Evolutionary conservation across 345 rosid genomes (phyloP), one percentile per base, ranked within the genome.

Genomic region (Firmiana major): DNA sequence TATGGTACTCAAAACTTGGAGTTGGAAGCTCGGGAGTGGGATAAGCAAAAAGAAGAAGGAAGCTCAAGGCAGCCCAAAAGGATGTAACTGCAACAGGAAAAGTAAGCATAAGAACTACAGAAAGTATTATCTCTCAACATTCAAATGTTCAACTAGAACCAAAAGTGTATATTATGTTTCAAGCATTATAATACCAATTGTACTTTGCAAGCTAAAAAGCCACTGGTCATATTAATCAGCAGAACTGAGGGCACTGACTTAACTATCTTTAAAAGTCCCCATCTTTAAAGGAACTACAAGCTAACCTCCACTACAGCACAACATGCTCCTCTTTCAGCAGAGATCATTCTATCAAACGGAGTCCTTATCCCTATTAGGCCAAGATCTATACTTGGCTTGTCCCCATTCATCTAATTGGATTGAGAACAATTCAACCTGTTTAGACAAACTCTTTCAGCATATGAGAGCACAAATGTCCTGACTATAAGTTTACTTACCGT

Each of bases 1-100:
- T 83, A 83, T 96, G 99, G 76, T 54, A 96, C 87, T 96, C 98
- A 74, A 87, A 96, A 83, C 99, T 96, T 78, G 99, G 99, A 71
- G 98, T 93, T 71, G 98, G 94, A 69, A 85, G 31, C 86, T 93
- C 97, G 0, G 99, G 99, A 43, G 91, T 93, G 9, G 99, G 99
- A 83, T 96, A 96, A 74, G 99, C 99, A 85, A 96, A 96, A 71
- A 93, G 95, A 80, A 96, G 82, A 77, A 96, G 77, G 83, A 96
- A 88, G 87, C 99, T 92, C 46, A 96, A 81, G 71, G 87, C 88
- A 0, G 90, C 89, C 98, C 99, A 96, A 82, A 96, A 96, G 69
- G 90, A 84, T 58, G 86, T 90, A 79, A 94, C 99, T 96, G 91
- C 88, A 89, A 74, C 64, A 74, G 42, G 57, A 59, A 82, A 22